Base-by-base conservation (phyloP, 192 early-diverging fungal species). In the Haplosporangium gracile region DNA sequence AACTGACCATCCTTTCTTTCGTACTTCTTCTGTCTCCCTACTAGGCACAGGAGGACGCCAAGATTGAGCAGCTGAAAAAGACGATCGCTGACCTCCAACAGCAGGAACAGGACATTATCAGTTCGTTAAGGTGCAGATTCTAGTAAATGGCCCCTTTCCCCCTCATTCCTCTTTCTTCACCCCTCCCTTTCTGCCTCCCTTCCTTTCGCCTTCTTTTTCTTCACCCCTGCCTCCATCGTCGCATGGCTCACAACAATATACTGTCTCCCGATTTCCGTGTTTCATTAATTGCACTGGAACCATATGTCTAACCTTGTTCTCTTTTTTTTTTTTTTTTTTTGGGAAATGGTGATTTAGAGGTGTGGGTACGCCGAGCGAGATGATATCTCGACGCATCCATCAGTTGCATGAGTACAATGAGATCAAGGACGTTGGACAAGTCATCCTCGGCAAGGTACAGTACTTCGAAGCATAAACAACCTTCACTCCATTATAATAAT, bases 391-490 rank as follows among this genome's bases (percentile, higher is more conserved):
- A 68, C 91, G 89, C 51, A 93, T 92, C 63, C 84, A 89, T 63
- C 83, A 83, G 20, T 70, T 94, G 43, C 93, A 93, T 68, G 82
- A 89, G 42, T 94, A 94, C 75, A 94, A 94, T n/a, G 92, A 92
- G 82, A 91, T 94, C 75, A 94, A 94, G 83, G 93, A 94, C 71
- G 78, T 88, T 29, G 93, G 92, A 34, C 91, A 93, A 72, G 87
- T 87, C 39, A 77, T 89, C 47, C 72, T 89, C 47, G 85, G 89
- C 42, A 91, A 89, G 88, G 84, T 87, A 65, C 57, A 18, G 36
- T 45, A 24, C 36, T 2, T 36, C 36, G 1, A 36, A 36, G 36
- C 36, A 36, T 36, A 2, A 36, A 36, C 36, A 36, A 36, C 36
- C 2, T 2, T 2, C 36, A 36, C 36, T 36, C 36, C 36, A 36